Evolutionary conservation across 345 rosid species (phyloP), one percentile per base, ranked within the genome.

Genomic region (Lagerstroemia speciosa): DNA sequence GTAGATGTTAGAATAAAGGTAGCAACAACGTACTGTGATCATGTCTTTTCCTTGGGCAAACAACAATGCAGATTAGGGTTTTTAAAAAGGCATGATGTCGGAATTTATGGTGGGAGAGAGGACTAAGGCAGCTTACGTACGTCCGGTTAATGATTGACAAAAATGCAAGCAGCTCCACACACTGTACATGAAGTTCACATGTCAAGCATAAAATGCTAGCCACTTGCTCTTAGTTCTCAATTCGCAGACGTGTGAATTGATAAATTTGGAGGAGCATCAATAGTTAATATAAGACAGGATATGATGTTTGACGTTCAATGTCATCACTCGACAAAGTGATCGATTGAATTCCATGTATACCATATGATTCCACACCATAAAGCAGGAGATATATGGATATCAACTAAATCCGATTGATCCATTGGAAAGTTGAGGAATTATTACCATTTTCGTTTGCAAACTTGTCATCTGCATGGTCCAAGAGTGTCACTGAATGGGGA

Each of bases 51-150:
- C 41, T 26, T 46, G 67, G 68, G 69, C 26, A 60, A 68, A 53
- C 68, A 61, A 61, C 45, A 65, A 46, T 63, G 67, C 53, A 72
- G 40, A 78, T 79, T 85, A 80, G 85, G 89, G 89, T 80, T 85
- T 82, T 67, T 15, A 16, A 12, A n/a, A 62, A 69, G 66, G 67
- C 31, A 41, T 50, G 72, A 61, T 31, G 38, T 50, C 26, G 69
- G 62, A 30, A 71, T 80, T 86, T 81, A 82, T 84, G 76, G 76
- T 61, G 19, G 27, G 40, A 55, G 52, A n/a, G 43, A 40, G 45
- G 55, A 69, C 5, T 3, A 48, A 48, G n/a, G 20, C 55, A 48
- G 24, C 55, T 19, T 48, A 48, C 55, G 24, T 48, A 48, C 55
- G n/a, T 17, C 20, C 55, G 20, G 6, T 48, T 48, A 48, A 19